A percentile compares a stretch with the other conserved stretches of the same genome.
These are phyloP conservation scores for Vickermania ingenoplastis DNA, from an alignment of 208 protist species.

Conservation along the genomic window DNA sequence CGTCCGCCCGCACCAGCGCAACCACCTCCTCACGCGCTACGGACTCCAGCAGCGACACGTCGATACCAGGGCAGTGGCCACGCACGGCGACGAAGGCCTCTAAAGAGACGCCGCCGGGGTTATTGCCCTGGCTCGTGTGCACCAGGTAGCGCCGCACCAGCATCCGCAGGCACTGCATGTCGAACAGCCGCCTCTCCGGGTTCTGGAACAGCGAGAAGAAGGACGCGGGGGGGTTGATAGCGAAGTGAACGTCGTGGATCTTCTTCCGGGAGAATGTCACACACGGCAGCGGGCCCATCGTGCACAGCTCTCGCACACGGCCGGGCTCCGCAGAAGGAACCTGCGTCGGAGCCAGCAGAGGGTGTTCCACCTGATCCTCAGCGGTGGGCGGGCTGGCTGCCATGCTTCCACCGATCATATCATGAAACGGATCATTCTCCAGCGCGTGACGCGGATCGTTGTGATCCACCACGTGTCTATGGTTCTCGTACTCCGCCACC, in stretches of 20 bases:
- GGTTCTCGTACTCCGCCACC: slow-evolving; percentile 45
- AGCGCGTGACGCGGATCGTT: not conserved
- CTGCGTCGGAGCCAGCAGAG: not conserved
- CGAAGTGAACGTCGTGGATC: slow-evolving; percentile 72
- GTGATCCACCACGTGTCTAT: slow-evolving; percentile 12
- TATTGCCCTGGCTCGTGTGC: slow-evolving; percentile 65
- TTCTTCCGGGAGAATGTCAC: slow-evolving; percentile 54
- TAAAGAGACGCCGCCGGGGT: slow-evolving; percentile 47
- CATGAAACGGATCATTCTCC: not conserved
- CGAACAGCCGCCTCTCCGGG: slow-evolving; percentile 33
- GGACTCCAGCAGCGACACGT: slow-evolving; percentile 35
- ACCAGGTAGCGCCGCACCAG: slow-evolving; percentile 77
- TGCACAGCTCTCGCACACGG: not conserved
- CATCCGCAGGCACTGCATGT: slow-evolving; percentile 84
- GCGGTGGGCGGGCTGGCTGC: not conserved
- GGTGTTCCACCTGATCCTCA: not conserved
- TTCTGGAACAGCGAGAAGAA: slow-evolving; percentile 60
- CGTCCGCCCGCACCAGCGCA: slow-evolving; percentile 51
- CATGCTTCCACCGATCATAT: not conserved
- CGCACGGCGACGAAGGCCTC: slow-evolving; percentile 50
- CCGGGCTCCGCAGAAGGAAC: not conserved
- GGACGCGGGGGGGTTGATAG: slow-evolving; percentile 25
- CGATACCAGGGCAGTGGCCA: slow-evolving; percentile 38
- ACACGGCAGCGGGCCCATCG: slow-evolving; percentile 49
- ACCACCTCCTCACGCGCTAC: slow-evolving; percentile 52